Conservation (phyloP, 176 grass and related monocot species). For the Coix lacrymajobi region DNA sequence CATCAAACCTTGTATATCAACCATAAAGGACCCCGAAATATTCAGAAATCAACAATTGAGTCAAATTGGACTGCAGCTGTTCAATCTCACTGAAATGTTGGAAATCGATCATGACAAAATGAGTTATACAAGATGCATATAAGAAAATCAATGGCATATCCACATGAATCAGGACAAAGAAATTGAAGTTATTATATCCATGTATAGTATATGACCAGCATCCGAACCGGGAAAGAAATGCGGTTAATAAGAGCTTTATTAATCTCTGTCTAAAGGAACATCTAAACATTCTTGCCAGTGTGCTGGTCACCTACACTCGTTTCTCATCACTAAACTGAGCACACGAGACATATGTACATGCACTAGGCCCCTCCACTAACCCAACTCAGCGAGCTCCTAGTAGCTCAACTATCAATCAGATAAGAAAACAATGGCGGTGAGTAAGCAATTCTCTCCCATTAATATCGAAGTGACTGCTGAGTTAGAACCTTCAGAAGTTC, state of each 20-base stretch:
- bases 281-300: neutral
- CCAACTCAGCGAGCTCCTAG: neutral
- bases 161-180: neutral
- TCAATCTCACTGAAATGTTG: neutral
- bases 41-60: neutral
- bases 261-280: slow-evolving; percentile 28
- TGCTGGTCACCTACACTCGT: neutral
- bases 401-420: slow-evolving; percentile 7
- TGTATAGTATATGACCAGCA: neutral
- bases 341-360: slow-evolving; percentile 30
- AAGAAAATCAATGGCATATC: neutral
- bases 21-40: neutral
- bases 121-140: neutral
- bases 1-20: neutral
- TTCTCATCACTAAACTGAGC: slow-evolving; percentile 9
- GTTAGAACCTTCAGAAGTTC: slow-evolving; percentile 3
- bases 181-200: neutral
- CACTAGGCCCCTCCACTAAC: neutral
- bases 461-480: slow-evolving; percentile 65
- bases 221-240: neutral
- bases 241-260: slow-evolving; percentile 30
- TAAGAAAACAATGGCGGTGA: slow-evolving; percentile 19
- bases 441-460: slow-evolving; percentile 47
- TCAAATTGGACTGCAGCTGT: neutral
- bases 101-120: neutral